Evolutionary conservation across 2,329 filamentous ascomycete genomes (phyloP), one percentile per base, ranked within the genome.

Genomic region (Lasiodiplodia gonubiensis): DNA sequence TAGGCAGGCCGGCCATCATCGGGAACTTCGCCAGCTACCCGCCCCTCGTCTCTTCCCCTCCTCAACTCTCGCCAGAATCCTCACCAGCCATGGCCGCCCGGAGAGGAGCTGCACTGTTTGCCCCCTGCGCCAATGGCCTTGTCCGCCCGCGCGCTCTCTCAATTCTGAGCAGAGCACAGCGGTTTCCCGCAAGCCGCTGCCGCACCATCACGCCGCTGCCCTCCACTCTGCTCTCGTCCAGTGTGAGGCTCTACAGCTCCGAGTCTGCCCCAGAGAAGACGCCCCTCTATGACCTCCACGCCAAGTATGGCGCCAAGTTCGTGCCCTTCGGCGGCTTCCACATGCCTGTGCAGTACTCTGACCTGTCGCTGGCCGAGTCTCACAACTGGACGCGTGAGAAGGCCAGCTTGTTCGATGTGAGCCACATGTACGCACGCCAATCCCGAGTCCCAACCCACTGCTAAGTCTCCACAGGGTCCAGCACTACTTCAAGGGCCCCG

Each of bases 251-350:
- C 75, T 73, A 72, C 72, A 72, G 74, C 30, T 77, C 77, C 4
- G 70, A 75, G 4, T 55, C 69, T 27, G 69, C 69, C 35, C 21
- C 53, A 3, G 53, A 60, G 35, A 90, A 86, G 80, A 96, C 92
- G 2, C 89, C 90, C 33, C 84, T 97, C 25, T 91, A 94, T 79
- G 89, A 93, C 73, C 83, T 96, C 25, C 92, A 97, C 79, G 75
- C 94, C 70, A 85, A 87, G 68, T 84, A 92, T 76, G 92, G 92
- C 72, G 95, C 87, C 72, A 97, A 97, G 82, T 95, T 98, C 88
- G 94, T 97, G 60, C 92, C 93, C n/a, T 99, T 97, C 80, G 94
- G 92, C 70, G 93, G 93, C 72, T 97, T 90, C 82, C 85, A 88
- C 73, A 97, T 99, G 93, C 95, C 95, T 8, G 89, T 99, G 53